These are phyloP conservation scores for Arctostaphylos glauca DNA, from an alignment of 148 eudicot genomes.

Conservation along the genomic window DNA sequence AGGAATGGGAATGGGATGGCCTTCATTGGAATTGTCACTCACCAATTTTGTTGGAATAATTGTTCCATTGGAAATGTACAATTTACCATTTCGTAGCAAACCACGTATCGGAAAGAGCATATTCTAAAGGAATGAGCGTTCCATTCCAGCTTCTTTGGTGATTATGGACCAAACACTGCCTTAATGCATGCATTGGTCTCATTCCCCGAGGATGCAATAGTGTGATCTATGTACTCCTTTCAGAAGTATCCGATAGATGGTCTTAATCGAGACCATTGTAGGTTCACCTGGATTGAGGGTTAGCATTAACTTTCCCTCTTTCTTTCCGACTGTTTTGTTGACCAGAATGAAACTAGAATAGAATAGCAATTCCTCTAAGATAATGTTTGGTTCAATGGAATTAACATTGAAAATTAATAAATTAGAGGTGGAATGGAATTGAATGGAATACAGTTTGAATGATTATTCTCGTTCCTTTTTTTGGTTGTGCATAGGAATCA, in stretches of 20 bases:
- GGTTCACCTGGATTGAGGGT: slow-evolving; percentile 2
- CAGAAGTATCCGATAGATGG: not conserved
- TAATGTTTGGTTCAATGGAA: too few species aligned
- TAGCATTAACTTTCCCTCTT: not conserved
- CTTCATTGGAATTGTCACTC: not conserved
- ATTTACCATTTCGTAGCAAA: not conserved
- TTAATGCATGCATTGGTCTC: not conserved
- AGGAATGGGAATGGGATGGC: not conserved
- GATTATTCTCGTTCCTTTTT: too few species aligned
- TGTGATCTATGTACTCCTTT: not conserved
- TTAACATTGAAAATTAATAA: too few species aligned
- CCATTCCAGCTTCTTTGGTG: not conserved
- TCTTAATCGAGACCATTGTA: not conserved
- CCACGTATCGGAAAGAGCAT: not conserved
- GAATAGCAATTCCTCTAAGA: not conserved
- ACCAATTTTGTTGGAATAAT: not conserved
- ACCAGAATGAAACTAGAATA: not conserved
- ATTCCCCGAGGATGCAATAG: not conserved
- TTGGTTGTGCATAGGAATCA: too few species aligned
- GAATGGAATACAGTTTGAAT: too few species aligned
- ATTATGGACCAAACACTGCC: not conserved
- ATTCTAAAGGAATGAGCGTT: not conserved
- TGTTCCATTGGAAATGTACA: not conserved
- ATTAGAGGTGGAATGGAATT: too few species aligned
- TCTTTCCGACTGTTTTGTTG: not conserved